Base-by-base conservation (phyloP, 768 basidiomycete species). In the Boletus vinaceobasis region DNA sequence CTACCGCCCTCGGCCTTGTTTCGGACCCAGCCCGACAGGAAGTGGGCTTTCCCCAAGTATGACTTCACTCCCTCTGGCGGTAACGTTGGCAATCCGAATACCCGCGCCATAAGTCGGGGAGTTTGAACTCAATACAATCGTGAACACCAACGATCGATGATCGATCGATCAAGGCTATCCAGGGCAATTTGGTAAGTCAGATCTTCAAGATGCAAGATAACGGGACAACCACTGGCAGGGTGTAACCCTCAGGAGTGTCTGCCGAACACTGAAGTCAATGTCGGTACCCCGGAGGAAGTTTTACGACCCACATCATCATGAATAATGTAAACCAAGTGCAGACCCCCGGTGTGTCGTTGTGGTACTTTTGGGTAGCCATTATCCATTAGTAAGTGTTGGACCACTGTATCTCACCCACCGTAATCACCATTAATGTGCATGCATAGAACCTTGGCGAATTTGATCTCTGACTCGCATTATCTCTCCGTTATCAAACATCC, bases 371-470 rank as follows among this genome's bases (percentile, higher is more conserved):
- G 1, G 23, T 47, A 68, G 66, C 27, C 66, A 64, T 32, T 60
- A 52, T 39, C 63, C 47, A 39, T 43, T 68, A 21, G 66, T 69
- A 26, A 56, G 62, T 50, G 40, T 9, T 13, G 13, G 4, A n/a
- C 19, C n/a, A 6, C 14, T 31, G 27, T 23, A 11, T 37, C 23
- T 33, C 27, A 32, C 23, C 36, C 19, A 13, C 48, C 55, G 10
- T 21, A 11, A 54, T 50, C 26, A 46, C n/a, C 9, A 4, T 8
- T 37, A 2, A 23, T 23, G 15, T 10, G 11, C 40, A 39, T 15
- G 10, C 23, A 17, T 21, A 67, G 67, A 53, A 67, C 38, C 65
- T 67, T 5, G 55, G 64, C 26, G 66, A 67, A 21, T 32, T 35
- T 0, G 38, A 67, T 32, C 51, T 67, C n/a, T 67, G 40, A 61